Base-by-base conservation (phyloP, 2,329 filamentous ascomycete genomes). In the Ascochyta fabae region DNA sequence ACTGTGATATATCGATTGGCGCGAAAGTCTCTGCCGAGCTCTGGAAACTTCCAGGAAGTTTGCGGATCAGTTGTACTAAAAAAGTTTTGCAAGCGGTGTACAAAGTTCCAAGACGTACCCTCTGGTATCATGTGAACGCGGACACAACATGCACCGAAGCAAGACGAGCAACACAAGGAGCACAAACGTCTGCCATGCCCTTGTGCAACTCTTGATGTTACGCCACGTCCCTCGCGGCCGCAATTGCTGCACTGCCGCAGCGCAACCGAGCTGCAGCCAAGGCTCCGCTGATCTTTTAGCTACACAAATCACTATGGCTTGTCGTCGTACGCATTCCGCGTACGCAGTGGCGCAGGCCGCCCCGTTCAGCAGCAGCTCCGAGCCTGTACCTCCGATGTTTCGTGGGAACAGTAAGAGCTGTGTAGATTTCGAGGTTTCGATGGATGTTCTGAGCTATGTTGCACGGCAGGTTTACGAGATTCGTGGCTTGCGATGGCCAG, bases 181-280 rank as follows among this genome's bases (percentile, higher is more conserved):
- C n/a, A 47, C 15, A 40, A 46, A 48, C 16, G 41, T 49, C 36
- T 50, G 53, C 53, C 42, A 55, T 50, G 47, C 16, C 46, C 31
- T 47, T 47, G 47, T 56, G 24, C 36, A 35, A 50, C 47, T 42
- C 36, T 50, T 50, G 46, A 46, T 13, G 53, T 56, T 56, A 50
- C 47, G 24, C 53, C 36, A 42, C 47, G 42, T 48, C 33, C 47
- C 48, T 51, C 24, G 35, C 47, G 27, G 27, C 33, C 31, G 33
- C 43, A 38, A 42, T 23, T 36, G 24, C 53, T 40, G 53, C 40
- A 13, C 35, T 41, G 24, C 43, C 36, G 31, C 50, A 22, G 50
- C 36, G 36, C 53, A 47, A 39, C 39, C 53, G 22, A 43, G 48
- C 48, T 22, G 43, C 43, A 35, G 54, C 54, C 48, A 57, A 56